A percentile compares a stretch with the other conserved stretches of the same genome.
Conservation (phyloP, 257 asterid species). For the Petunia axillaris region DNA sequence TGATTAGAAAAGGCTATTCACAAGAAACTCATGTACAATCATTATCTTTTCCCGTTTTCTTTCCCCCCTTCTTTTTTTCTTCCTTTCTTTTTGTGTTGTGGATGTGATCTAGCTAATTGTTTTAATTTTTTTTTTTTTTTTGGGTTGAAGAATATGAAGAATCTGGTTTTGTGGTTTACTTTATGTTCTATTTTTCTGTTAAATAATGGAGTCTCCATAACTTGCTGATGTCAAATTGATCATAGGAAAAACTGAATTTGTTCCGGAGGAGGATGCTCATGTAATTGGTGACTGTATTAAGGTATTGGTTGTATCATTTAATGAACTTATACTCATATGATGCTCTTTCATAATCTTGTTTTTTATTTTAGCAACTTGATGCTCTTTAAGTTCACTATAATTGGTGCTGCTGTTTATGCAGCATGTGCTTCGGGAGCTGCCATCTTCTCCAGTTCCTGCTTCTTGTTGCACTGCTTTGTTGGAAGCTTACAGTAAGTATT, state of each 20-base stretch:
- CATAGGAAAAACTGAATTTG: slow-evolving; percentile 74
- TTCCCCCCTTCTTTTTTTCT: background rate
- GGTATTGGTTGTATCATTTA: slow-evolving; percentile 48
- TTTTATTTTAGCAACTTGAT: slow-evolving; percentile 1
- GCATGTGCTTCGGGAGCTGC: slow-evolving; percentile 96
- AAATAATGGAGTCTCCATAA: background rate
- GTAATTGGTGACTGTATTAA: slow-evolving; percentile 89
- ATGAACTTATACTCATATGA: slow-evolving; percentile 18
- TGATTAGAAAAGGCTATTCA: slow-evolving; percentile 1
- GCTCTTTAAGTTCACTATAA: slow-evolving; percentile 26
- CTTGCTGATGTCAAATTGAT: slow-evolving; percentile 14
- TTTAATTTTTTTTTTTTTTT: background rate
- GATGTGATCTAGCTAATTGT: background rate
- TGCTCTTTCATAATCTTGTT: background rate
- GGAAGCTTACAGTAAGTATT: slow-evolving; percentile 81
- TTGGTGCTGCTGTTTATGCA: slow-evolving; percentile 43
- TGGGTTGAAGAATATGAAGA: background rate
- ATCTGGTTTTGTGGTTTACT: slow-evolving; percentile 11
- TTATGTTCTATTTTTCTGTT: background rate
- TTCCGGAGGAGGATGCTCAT: slow-evolving; percentile 86
- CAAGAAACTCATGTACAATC: background rate
- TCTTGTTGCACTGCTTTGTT: slow-evolving; percentile 92
- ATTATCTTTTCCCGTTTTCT: background rate
- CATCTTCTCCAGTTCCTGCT: slow-evolving; percentile 98
- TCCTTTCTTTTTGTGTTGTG: slow-evolving; percentile 18